Percentiles rank a stretch among this genome's conserved stretches.
Conservation (phyloP, 2,329 filamentous ascomycete species). For the Diaporthe nobilis region DNA sequence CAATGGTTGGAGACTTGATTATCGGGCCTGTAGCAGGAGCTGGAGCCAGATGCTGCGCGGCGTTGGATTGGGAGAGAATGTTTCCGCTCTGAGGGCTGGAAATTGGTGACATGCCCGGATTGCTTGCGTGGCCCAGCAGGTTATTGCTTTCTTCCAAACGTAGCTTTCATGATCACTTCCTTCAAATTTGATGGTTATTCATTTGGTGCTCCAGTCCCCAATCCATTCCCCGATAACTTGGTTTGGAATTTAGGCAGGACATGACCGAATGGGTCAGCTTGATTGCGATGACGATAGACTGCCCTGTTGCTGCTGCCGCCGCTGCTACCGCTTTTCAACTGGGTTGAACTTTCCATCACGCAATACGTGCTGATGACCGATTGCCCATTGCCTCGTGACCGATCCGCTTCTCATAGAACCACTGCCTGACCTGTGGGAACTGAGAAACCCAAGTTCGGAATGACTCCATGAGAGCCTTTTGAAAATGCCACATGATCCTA, state of each 20-base stretch:
- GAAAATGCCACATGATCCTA: background rate
- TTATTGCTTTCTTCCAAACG: background rate
- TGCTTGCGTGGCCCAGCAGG: background rate
- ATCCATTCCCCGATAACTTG: background rate
- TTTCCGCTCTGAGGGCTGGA: background rate
- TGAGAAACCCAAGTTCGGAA: background rate
- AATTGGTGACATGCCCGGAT: background rate
- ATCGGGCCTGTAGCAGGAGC: background rate
- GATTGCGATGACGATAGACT: background rate
- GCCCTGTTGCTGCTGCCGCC: too few relatives aligned
- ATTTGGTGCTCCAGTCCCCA: background rate
- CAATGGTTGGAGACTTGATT: background rate
- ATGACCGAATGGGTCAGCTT: background rate
- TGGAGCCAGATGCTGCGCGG: background rate
- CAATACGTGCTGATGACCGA: background rate
- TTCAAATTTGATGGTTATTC: background rate
- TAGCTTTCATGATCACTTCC: background rate
- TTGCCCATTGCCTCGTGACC: background rate
- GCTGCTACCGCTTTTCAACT: background rate
- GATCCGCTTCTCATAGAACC: background rate
- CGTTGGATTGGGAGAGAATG: background rate
- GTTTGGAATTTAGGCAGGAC: background rate
- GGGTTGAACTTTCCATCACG: background rate
- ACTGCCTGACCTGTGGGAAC: background rate
- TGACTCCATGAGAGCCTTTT: background rate